phyloP scores from a whole-genome alignment of 1,284 basidiomycete species.

The Malassezia obtusa region DNA sequence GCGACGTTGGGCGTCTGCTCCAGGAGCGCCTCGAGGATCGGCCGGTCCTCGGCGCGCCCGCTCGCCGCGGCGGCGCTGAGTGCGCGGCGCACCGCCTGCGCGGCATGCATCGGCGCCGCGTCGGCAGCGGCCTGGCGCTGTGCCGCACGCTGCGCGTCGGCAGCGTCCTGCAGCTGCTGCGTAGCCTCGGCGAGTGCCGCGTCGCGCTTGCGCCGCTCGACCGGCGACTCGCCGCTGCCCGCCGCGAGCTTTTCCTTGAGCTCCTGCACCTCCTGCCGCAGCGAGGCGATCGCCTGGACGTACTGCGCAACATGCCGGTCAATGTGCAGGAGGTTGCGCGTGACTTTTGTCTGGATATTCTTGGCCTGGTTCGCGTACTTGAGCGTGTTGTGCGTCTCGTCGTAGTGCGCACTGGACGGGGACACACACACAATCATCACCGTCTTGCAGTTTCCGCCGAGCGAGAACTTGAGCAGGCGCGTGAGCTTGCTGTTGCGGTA shows the following conservation, averaged over 20 bases:
- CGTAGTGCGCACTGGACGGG: slow-evolving; percentile 45
- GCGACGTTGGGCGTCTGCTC: neutral
- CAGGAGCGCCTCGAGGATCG: neutral
- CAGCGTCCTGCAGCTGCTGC: neutral
- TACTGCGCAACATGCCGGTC: slow-evolving; percentile 48
- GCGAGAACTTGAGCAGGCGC: slow-evolving; percentile 46
- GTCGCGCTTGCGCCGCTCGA: neutral
- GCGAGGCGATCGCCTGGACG: slow-evolving; percentile 79
- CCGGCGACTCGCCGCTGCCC: neutral
- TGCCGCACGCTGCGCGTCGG: neutral
- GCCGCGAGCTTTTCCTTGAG: slow-evolving; percentile 73
- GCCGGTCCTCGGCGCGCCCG: neutral
- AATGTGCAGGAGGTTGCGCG: slow-evolving; percentile 45
- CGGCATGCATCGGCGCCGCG: slow-evolving; percentile 1
- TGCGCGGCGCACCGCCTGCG: neutral
- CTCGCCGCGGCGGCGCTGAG: neutral
- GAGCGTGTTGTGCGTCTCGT: slow-evolving; percentile 48
- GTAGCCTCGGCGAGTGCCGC: neutral
- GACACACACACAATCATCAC: slow-evolving; percentile 48
- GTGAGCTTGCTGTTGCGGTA: slow-evolving; percentile 47
- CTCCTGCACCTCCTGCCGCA: slow-evolving; percentile 71
- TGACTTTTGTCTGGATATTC: slow-evolving; percentile 47
- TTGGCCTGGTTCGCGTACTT: slow-evolving; percentile 48
- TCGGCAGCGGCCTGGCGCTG: neutral
- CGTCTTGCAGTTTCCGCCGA: slow-evolving; percentile 48